Conservation (phyloP, 1,284 basidiomycete genomes). For the Apiotrichum siamense region DNA sequence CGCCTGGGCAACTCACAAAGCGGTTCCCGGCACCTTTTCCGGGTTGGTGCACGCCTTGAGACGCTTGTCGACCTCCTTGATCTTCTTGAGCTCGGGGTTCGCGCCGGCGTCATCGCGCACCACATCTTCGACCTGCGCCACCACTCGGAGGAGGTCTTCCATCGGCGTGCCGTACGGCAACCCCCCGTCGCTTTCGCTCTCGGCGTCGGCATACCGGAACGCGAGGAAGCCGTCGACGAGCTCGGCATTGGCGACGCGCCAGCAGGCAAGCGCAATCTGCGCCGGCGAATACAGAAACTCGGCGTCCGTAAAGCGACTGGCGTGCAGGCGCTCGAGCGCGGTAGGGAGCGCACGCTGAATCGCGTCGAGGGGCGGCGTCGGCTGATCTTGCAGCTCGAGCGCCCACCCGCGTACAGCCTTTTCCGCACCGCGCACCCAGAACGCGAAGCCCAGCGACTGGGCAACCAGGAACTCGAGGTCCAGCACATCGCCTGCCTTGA, state of each 20-base stretch:
- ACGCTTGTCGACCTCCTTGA: conserved; percentile 77
- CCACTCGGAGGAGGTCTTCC: conserved; percentile 46
- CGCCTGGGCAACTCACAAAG: conserved; percentile 58
- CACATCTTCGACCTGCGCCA: conserved; percentile 56
- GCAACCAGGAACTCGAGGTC: conserved; percentile 92
- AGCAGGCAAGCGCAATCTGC: conserved; percentile 84
- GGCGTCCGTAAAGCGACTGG: conserved; percentile 77
- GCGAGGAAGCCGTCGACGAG: conserved; percentile 65
- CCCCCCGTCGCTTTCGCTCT: conserved; percentile 32
- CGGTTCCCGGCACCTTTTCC: conserved; percentile 81
- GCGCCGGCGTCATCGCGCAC: conserved; percentile 52
- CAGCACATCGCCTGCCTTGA: conserved; percentile 71
- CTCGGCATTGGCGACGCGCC: conserved; percentile 60
- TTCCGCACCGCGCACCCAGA: conserved; percentile 84
- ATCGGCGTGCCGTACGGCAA: conserved; percentile 27
- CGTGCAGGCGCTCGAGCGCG: conserved; percentile 53
- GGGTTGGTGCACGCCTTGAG: conserved; percentile 85
- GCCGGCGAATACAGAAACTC: conserved; percentile 89
- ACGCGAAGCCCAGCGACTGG: conserved; percentile 88
- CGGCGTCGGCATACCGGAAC: conserved; percentile 26
- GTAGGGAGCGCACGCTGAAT: conserved; percentile 26
- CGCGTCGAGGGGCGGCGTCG: conserved; percentile 9
- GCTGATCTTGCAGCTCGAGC: conserved; percentile 71
- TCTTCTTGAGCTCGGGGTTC: conserved; percentile 67
- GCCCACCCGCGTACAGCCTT: conserved; percentile 82